phyloP scores from a whole-genome alignment of 306 rosid genomes.

The Gleditsia sinensis region DNA sequence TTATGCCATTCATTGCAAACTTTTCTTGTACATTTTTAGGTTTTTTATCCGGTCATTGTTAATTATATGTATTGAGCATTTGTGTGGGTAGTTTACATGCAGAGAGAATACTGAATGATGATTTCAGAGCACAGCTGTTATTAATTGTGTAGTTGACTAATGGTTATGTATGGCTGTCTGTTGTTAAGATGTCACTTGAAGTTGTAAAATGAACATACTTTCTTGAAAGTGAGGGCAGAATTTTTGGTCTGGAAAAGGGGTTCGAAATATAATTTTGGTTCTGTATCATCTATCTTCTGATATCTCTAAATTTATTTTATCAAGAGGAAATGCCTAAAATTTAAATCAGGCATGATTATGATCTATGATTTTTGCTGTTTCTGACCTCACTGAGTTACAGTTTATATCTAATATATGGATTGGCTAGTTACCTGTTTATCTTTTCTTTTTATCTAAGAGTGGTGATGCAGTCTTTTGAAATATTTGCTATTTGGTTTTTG shows the following conservation, averaged over 20 bases:
- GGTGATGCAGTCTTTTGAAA: slow-evolving; percentile 8
- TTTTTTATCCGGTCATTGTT: not conserved
- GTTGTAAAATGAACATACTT: too few species aligned
- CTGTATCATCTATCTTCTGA: not conserved
- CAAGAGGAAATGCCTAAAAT: not conserved
- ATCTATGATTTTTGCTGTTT: not conserved
- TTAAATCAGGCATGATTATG: not conserved
- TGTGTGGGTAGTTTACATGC: not conserved
- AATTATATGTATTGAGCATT: not conserved
- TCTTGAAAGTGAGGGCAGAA: not conserved
- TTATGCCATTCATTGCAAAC: not conserved
- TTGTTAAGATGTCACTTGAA: not conserved
- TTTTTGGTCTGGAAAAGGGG: not conserved
- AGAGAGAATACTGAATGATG: not conserved
- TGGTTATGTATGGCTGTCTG: not conserved
- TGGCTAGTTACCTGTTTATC: not conserved
- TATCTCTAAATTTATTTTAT: slow-evolving; percentile 9
- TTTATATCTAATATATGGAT: not conserved
- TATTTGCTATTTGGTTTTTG: not conserved
- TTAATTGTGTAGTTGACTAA: not conserved
- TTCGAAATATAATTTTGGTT: slow-evolving; percentile 14
- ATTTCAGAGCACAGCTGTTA: not conserved
- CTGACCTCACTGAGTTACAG: not conserved
- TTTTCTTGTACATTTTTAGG: not conserved
- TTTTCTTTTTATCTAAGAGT: not conserved